These are phyloP conservation scores for Ophiostoma australiae DNA, from an alignment of 2,329 filamentous ascomycete genomes.

Conservation along the genomic window DNA sequence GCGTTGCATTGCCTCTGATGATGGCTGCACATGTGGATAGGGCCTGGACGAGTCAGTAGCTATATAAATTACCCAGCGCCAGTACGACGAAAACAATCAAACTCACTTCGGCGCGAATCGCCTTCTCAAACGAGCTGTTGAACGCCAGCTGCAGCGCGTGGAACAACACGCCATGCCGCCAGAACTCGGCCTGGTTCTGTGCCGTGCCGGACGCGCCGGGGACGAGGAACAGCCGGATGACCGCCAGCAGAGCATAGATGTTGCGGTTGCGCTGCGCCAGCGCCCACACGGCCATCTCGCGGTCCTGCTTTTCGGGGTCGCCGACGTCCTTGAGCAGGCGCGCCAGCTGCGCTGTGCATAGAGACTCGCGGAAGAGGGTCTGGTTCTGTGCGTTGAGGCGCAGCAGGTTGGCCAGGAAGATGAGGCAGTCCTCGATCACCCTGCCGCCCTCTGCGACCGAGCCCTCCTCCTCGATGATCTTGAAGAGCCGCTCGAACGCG, in stretches of 20 bases:
- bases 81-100: background rate
- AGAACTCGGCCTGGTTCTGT: constrained; percentile 81
- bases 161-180: constrained; percentile 73
- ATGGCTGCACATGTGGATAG: constrained; percentile 81
- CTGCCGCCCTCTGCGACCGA: constrained; percentile 76
- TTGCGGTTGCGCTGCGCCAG: constrained; percentile 80
- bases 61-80: too few relatives aligned
- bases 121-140: constrained; percentile 62
- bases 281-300: constrained; percentile 67
- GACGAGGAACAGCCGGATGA: constrained; percentile 80
- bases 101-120: constrained; percentile 74
- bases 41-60: constrained; percentile 47
- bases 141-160: constrained; percentile 81
- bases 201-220: constrained; percentile 73
- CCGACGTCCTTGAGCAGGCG: constrained; percentile 58
- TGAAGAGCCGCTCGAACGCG: constrained; percentile 82
- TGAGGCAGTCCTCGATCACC: constrained; percentile 86
- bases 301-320: constrained; percentile 35
- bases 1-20: constrained; percentile 69
- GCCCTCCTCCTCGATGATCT: constrained; percentile 75
- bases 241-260: constrained; percentile 79
- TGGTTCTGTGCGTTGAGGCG: constrained; percentile 87
- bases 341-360: constrained; percentile 68
- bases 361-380: constrained; percentile 86
- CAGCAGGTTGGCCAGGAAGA: constrained; percentile 82